Percentiles rank a stretch among this genome's conserved stretches.
Conservation (phyloP, 306 rosid genomes). For the Cucumis melo region DNA sequence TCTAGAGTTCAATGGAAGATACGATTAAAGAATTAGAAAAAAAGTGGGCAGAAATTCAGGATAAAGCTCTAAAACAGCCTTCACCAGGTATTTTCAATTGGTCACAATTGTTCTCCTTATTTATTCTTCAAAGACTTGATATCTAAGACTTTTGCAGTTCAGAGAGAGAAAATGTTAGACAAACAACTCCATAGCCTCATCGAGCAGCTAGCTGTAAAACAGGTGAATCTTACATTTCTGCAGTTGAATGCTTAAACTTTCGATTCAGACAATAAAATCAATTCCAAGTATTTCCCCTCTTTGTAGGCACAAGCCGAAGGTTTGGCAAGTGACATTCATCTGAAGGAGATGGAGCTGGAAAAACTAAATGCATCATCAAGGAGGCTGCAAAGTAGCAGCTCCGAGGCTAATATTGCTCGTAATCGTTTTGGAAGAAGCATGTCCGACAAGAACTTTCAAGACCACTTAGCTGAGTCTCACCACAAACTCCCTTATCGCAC, state of each 20-base stretch:
- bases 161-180: slow-evolving; percentile 79
- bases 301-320: slow-evolving; percentile 88
- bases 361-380: slow-evolving; percentile 55
- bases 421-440: slow-evolving; percentile 46
- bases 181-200: slow-evolving; percentile 79
- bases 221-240: slow-evolving; percentile 23
- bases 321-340: slow-evolving; percentile 52
- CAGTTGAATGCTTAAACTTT: not conserved
- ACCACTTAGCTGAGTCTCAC: slow-evolving; percentile 35
- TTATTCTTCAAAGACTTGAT: slow-evolving; percentile 1
- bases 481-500: slow-evolving; percentile 49
- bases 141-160: slow-evolving; percentile 41
- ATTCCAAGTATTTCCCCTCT: slow-evolving; percentile 7
- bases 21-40: slow-evolving; percentile 41
- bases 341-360: slow-evolving; percentile 78
- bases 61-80: slow-evolving; percentile 54
- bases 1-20: slow-evolving; percentile 52
- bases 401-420: slow-evolving; percentile 39
- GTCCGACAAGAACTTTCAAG: slow-evolving; percentile 43
- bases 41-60: slow-evolving; percentile 60
- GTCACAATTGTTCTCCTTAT: not conserved
- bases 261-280: not conserved
- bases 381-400: slow-evolving; percentile 26
- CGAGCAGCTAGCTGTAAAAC: slow-evolving; percentile 76
- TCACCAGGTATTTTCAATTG: slow-evolving; percentile 44